Base-by-base conservation (phyloP, 108 stramenopile genomes). In the Fistulifera pelliculosa region DNA sequence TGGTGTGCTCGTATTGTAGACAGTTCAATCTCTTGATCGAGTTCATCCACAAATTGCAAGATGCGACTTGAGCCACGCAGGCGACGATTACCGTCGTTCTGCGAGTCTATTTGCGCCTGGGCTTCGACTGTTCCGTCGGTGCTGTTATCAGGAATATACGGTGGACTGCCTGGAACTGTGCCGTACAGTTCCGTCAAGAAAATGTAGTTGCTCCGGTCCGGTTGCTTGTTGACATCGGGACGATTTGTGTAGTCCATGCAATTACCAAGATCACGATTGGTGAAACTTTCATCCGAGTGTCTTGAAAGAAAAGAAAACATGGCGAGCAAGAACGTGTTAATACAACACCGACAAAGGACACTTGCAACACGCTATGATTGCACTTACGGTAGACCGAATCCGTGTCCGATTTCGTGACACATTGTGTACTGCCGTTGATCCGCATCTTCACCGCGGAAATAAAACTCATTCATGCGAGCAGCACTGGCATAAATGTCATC, bases 101-200 rank as follows among this genome's bases (percentile, higher is more conserved):
- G n/a, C 4, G 6, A 16, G 31, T 35, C 31, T 10, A 35, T 7
- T 16, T n/a, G 19, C 5, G 44, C 19, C 10, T 47, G 6, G 19
- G 44, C 14, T 38, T 27, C 56, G 43, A 22, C 41, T 18, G 41
- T n/a, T 27, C 14, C 41, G 25, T 21, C 13, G 27, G 21, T n/a
- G 19, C 2, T 21, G 15, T 24, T 16, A 21, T 21, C 22, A 21
- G 42, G 18, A 10, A 7, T n/a, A 22, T 42, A n/a, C 6, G 56
- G 23, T n/a, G 27, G 21, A 18, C 56, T 41, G 1, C 64, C 65
- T 19, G 68, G 57, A 31, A 75, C 66, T 35, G 58, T 66, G 0
- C 90, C 90, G 60, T 91, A 91, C 41, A 87, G 47, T 12, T 73
- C 60, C 38, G 65, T 76, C 59, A 91, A 61, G 23, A 65, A 69